These are phyloP conservation scores for Botrytis elliptica DNA, from an alignment of 2,329 filamentous ascomycete genomes.

Conservation along the genomic window DNA sequence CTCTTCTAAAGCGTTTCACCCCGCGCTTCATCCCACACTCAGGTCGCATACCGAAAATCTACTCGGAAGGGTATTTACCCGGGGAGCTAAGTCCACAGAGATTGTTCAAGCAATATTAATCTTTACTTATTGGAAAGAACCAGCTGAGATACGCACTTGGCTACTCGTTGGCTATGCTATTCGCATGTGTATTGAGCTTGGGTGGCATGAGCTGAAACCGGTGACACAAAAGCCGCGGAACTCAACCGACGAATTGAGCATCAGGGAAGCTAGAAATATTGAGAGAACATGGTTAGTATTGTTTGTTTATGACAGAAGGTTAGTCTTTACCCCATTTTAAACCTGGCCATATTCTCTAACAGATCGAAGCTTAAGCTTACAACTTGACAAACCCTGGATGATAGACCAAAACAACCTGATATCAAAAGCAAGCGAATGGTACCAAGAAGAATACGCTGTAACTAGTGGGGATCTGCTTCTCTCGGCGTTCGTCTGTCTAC, in stretches of 20 bases:
- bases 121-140: slow-evolving; percentile 46
- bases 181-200: slow-evolving; percentile 44
- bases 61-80: slow-evolving; percentile 37
- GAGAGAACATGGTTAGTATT: slow-evolving; percentile 43
- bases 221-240: slow-evolving; percentile 20
- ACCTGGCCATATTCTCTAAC: not conserved
- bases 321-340: slow-evolving; percentile 7
- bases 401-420: slow-evolving; percentile 43
- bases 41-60: slow-evolving; percentile 39
- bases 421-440: slow-evolving; percentile 42
- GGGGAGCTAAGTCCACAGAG: slow-evolving; percentile 42
- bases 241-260: not conserved
- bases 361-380: slow-evolving; percentile 41
- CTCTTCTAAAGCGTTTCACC: slow-evolving; percentile 42
- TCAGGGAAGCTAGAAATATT: slow-evolving; percentile 39
- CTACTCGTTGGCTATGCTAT: slow-evolving; percentile 44
- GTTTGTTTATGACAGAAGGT: slow-evolving; percentile 45
- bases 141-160: slow-evolving; percentile 44
- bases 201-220: slow-evolving; percentile 39
- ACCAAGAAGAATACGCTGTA: slow-evolving; percentile 37
- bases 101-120: slow-evolving; percentile 43
- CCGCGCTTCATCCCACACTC: slow-evolving; percentile 37
- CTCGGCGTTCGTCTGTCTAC: slow-evolving; percentile 42
- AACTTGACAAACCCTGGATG: slow-evolving; percentile 46
- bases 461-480: slow-evolving; percentile 41